phyloP scores from a whole-genome alignment of 75 land plant genomes.

The Cunninghamia lanceolata region DNA sequence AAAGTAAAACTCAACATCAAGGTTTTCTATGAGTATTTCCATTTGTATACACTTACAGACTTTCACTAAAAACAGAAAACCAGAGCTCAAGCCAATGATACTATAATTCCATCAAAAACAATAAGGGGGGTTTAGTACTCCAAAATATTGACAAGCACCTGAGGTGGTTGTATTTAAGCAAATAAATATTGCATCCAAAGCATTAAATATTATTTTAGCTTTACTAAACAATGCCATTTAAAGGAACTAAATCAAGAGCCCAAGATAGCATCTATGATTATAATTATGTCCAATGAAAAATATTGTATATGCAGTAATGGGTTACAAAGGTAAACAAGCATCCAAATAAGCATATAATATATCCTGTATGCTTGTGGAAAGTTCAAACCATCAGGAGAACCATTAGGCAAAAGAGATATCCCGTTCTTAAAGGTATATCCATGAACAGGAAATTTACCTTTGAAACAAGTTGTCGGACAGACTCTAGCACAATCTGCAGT shows the following conservation, averaged over 20 bases:
- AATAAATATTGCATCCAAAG: neutral
- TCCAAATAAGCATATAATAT: neutral
- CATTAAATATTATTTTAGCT: neutral
- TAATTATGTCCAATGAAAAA: neutral
- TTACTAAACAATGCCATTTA: neutral
- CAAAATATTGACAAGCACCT: neutral
- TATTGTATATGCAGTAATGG: neutral
- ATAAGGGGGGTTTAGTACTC: neutral
- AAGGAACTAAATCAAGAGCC: neutral
- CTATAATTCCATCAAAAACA: neutral
- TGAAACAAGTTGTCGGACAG: conserved; percentile 48
- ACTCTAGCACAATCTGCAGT: conserved; percentile 77
- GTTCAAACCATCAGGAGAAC: neutral
- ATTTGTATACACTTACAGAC: neutral
- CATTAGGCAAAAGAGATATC: neutral
- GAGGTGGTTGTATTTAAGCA: neutral
- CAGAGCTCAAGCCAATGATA: neutral
- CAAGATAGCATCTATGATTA: neutral
- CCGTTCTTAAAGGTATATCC: neutral
- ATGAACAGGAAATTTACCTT: conserved; percentile 23
- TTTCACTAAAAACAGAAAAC: neutral
- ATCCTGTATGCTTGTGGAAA: neutral
- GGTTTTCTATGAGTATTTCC: neutral
- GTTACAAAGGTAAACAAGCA: neutral
- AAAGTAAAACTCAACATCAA: neutral